A percentile compares a stretch with the other conserved stretches of the same genome.
Conservation (phyloP, 1,284 basidiomycete genomes). For the Athelia psychrophila region DNA sequence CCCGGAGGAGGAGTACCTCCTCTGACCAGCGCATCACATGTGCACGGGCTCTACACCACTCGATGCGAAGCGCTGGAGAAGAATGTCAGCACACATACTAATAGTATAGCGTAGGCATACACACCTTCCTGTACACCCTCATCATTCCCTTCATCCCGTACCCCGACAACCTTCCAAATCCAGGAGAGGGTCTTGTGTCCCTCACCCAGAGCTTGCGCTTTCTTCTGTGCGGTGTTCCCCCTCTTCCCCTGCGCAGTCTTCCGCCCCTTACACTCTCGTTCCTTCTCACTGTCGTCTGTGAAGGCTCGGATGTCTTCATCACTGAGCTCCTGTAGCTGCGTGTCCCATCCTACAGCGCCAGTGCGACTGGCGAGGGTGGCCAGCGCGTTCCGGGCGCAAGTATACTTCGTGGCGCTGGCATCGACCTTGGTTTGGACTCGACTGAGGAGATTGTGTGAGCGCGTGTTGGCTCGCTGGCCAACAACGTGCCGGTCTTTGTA, state of each 20-base stretch:
- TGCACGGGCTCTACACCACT: conserved; percentile 28
- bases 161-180: neutral
- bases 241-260: too few species aligned
- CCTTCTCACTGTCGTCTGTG: neutral
- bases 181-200: neutral
- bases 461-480: conserved; percentile 10
- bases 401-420: neutral
- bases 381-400: neutral
- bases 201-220: neutral
- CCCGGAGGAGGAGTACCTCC: conserved; percentile 26
- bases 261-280: neutral
- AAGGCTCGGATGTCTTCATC: neutral
- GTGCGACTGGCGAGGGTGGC: neutral
- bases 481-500: conserved; percentile 9
- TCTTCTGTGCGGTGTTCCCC: too few species aligned
- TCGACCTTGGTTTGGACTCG: conserved; percentile 1
- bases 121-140: neutral
- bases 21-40: conserved; percentile 28
- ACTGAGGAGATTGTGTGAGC: neutral
- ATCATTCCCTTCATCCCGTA: neutral
- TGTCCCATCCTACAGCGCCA: neutral
- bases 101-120: neutral
- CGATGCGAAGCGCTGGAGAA: conserved; percentile 22
- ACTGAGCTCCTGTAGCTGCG: neutral
- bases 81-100: neutral